Percentiles rank a stretch among this genome's conserved stretches.
Evolutionary conservation across 495 filamentous ascomycete genomes (phyloP).

Genomic region (Talaromyces nanjingensis): DNA sequence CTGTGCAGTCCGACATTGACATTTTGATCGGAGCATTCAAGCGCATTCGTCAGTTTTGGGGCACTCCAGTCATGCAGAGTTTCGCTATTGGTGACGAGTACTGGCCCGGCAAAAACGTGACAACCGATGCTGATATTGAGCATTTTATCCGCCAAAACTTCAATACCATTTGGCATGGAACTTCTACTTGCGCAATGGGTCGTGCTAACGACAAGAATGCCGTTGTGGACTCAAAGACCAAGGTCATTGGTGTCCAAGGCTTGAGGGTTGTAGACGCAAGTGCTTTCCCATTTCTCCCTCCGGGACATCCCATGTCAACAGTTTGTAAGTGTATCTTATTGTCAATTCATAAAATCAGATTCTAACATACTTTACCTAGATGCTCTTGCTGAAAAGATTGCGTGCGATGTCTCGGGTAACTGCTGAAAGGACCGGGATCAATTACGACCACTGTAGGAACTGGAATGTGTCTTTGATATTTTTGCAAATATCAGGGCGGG

Average conservation of each 20-base stretch:
- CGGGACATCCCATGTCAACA: slow-evolving; percentile 37
- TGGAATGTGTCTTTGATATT: too few relatives aligned
- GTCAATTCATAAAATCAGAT: too few relatives aligned
- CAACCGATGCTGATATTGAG: slow-evolving; percentile 40
- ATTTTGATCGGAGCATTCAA: slow-evolving; percentile 38
- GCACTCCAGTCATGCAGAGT: slow-evolving; percentile 14
- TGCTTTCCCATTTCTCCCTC: slow-evolving; percentile 42
- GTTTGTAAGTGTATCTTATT: slow-evolving; percentile 10
- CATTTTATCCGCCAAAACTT: slow-evolving; percentile 29
- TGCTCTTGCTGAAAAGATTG: too few relatives aligned
- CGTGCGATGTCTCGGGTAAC: too few relatives aligned
- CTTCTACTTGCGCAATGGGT: slow-evolving; percentile 40
- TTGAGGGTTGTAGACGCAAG: slow-evolving; percentile 50
- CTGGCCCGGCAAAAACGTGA: slow-evolving; percentile 36
- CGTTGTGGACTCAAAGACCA: slow-evolving; percentile 31
- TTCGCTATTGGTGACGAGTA: slow-evolving; percentile 24
- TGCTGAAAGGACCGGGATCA: too few relatives aligned
- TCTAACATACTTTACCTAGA: too few relatives aligned
- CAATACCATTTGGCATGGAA: slow-evolving; percentile 44
- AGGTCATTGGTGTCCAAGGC: slow-evolving; percentile 32
- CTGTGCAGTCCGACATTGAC: slow-evolving; percentile 33
- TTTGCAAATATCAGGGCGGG: too few relatives aligned
- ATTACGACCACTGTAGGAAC: too few relatives aligned
- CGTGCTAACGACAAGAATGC: slow-evolving; percentile 24
- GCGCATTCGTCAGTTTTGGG: slow-evolving; percentile 28